Base-by-base conservation (phyloP, 441 rosid species). In the Arabidopsis lyrata region DNA sequence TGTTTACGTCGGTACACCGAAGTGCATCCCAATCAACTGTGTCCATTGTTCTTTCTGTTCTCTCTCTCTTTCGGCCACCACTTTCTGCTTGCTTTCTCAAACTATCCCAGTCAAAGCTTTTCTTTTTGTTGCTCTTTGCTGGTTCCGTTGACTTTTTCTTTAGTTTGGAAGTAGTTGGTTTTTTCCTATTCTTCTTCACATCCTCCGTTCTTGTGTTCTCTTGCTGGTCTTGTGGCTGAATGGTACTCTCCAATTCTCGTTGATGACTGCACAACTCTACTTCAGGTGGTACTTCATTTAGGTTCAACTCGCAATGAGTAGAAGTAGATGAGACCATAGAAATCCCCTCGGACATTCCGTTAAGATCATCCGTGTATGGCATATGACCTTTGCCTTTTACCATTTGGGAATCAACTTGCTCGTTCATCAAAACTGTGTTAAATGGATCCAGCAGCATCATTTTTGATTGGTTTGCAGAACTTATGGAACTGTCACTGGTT, bases 11-110 rank as follows among this genome's bases (percentile, higher is more conserved):
- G 67, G 92, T 76, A 35, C 78, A 72, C 60, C 92, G 81, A 49
- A 88, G 65, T 16, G 88, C 86, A 55, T 88, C 90, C 87, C 86
- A 88, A 57, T 88, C 86, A 67, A 86, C 81, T 2, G 87, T 78
- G 80, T 88, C 90, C 79, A 59, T 72, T 41, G 84, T 84, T 20
- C 77, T 80, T 53, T 75, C 80, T 34, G 86, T 77, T 68, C 69
- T 84, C 45, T 75, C 81, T 75, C 78, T 84, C 71, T 86, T 75
- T 24, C 54, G 45, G 42, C 81, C 86, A 66, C 63, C 54, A 8
- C 22, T 32, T 78, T 83, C 82, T 14, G 66, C 81, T 66, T 73
- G 62, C 68, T 50, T 84, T 74, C 87, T 83, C 63, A 86, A 78
- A 75, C 75, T 79, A 61, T 86, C 92, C 90, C 90, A 88, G 55